Base-by-base conservation (phyloP, 805 yeast species). In the Candida rishiriensis region DNA sequence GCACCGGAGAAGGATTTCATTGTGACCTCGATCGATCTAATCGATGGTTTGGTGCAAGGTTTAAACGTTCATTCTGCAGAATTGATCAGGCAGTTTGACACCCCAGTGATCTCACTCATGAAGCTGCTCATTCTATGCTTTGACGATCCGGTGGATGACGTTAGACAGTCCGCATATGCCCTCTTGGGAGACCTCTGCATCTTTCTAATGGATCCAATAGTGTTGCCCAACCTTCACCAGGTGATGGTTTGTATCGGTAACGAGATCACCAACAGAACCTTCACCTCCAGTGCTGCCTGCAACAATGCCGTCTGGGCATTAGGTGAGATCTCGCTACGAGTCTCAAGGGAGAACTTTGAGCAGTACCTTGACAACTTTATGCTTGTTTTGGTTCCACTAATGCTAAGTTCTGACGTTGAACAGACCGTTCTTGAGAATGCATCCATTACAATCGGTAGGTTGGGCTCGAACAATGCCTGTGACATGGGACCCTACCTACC, bases 21-120 rank as follows among this genome's bases (percentile, higher is more conserved):
- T 47, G 88, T 91, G 30, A 88, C 97, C 1, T 79, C 97, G 1
- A 62, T 93, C 34, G 99, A 93, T 60, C 72, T 93, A 55, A 75
- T 93, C 29, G 98, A 91, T 63, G 99, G 99, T 3, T 68, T 93
- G 43, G 83, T 89, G 17, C 98, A 91, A 66, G 98, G 97, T 1
- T 72, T 93, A 44, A 86, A 85, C 12, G 63, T 69, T 8, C 81
- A 81, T 49, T 71, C 81, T 29, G 77, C 72, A 10, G 83, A 77
- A 35, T 66, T 86, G 50, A 72, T 84, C 40, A 40, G 42, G 38
- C 55, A 52, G 26, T 50, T 47, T 40, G 63, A 59, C 28, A 47
- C 58, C 1, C 50, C 49, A 26, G 69, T 67, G 29, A 60, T 59
- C 2, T 52, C 65, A 13, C 58, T 90, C 44, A 73, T 87, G 69